Evolutionary conservation across 805 yeast species (phyloP).

Genomic region (Brettanomyces naardenensis): DNA sequence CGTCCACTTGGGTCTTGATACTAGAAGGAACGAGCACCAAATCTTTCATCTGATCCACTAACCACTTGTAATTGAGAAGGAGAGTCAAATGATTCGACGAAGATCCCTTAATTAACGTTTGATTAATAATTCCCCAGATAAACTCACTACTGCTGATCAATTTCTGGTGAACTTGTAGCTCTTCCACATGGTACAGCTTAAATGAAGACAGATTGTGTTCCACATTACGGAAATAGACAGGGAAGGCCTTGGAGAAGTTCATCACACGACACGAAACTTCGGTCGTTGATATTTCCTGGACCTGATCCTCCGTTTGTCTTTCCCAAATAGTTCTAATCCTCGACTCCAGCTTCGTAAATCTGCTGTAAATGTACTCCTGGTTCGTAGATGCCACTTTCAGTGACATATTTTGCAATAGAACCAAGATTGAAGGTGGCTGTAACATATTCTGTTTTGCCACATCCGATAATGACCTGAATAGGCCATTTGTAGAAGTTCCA

Average conservation of each 20-base stretch:
- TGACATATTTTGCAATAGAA: slow-evolving; percentile 34
- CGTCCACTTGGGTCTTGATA: slow-evolving; percentile 23
- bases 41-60: slow-evolving; percentile 34
- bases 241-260: slow-evolving; percentile 38
- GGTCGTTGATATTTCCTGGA: slow-evolving; percentile 29
- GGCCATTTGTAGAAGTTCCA: slow-evolving; percentile 15
- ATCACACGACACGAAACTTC: slow-evolving; percentile 25
- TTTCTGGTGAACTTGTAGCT: slow-evolving; percentile 11
- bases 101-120: slow-evolving; percentile 7
- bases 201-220: slow-evolving; percentile 22
- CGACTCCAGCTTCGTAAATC: slow-evolving; percentile 43
- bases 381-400: slow-evolving; percentile 36
- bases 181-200: slow-evolving; percentile 7
- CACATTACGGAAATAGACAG: slow-evolving; percentile 35
- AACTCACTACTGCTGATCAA: slow-evolving; percentile 11
- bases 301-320: slow-evolving; percentile 48
- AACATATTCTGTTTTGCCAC: slow-evolving; percentile 30
- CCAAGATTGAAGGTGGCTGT: slow-evolving; percentile 34
- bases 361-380: slow-evolving; percentile 55
- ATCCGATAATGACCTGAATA: slow-evolving; percentile 28
- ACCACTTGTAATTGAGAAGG: slow-evolving; percentile 46
- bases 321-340: slow-evolving; percentile 50
- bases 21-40: slow-evolving; percentile 13
- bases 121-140: slow-evolving; percentile 16
- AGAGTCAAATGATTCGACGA: slow-evolving; percentile 26